Base-by-base conservation (phyloP, 2,329 filamentous ascomycete species). In the Aspergillus quadricinctus region DNA sequence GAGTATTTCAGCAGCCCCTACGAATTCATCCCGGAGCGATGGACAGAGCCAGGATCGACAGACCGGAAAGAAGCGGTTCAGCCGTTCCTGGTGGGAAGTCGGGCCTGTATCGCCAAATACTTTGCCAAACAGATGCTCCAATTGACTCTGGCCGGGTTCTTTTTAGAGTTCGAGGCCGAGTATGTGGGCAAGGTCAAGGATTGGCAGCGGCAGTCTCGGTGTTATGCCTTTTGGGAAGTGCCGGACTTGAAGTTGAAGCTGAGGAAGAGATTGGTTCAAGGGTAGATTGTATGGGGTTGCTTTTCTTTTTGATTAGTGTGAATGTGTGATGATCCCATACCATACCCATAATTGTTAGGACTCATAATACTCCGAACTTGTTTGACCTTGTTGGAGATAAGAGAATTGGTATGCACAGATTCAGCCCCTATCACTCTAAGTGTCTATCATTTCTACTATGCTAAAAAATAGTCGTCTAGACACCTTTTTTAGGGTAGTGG, bases 21-120 rank as follows among this genome's bases (percentile, higher is more conserved):
- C 50, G 51, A 55, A 3, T 74, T 68, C 49, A 57, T 60, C 6
- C 72, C 72, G 1, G 70, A 73, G 53, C 67, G 72, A 10, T 74
- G 71, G 71, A 63, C 72, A 8, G 54, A 66, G 17, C 52, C 58
- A 3, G 52, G 52, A 10, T 61, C 58, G 4, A 66, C 59, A 3
- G 65, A 66, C 57, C 54, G 56, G 23, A 65, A 61, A 48, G 64
- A 65, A 21, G 65, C 62, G 0, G 60, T 65, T 1, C 65, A 67
- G 58, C 61, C 65, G 7, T 67, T 67, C 49, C 29, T 66, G 9
- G 57, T 67, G n/a, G 65, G 65, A 9, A 66, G 62, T 37, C 61
- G 65, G 4, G 59, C 65, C 2, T 67, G 65, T 46, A 61, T 67
- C 46, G 65, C 65, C 41, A 67, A 66, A 52, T 65, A 67, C 29